Percentiles rank a stretch among this genome's conserved stretches.
phyloP scores from a whole-genome alignment of 1,284 basidiomycete genomes.

The Calocybe gambosa region DNA sequence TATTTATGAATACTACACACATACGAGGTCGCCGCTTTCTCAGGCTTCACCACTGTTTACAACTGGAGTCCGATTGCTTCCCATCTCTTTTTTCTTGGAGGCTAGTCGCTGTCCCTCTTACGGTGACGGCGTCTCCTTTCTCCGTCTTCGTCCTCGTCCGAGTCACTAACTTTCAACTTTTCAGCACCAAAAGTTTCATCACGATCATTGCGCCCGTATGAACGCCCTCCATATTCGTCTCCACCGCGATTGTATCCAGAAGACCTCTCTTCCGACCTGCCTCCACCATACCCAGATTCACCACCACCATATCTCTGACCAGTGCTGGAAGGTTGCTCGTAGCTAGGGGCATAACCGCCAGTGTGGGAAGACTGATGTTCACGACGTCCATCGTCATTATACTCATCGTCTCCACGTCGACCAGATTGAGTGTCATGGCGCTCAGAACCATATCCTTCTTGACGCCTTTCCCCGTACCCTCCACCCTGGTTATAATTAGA shows the following conservation, averaged over 20 bases:
- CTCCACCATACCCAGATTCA: constrained; percentile 12
- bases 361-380: constrained; percentile 2
- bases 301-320: constrained; percentile 6
- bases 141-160: constrained; percentile 14
- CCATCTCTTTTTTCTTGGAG: background rate
- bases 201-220: constrained; percentile 17
- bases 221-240: constrained; percentile 5
- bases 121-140: constrained; percentile 7
- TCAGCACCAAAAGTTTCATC: constrained; percentile 44
- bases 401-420: constrained; percentile 6
- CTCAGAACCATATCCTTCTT: constrained; percentile 7
- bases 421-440: constrained; percentile 1
- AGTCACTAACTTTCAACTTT: constrained; percentile 27
- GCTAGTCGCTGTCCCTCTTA: constrained; percentile 10
- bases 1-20: too few relatives aligned
- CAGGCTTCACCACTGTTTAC: background rate
- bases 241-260: constrained; percentile 8
- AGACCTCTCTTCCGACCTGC: constrained; percentile 6
- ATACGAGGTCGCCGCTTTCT: background rate
- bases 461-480: constrained; percentile 3
- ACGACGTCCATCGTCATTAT: constrained; percentile 1
- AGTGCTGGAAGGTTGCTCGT: constrained; percentile 1
- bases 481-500: constrained; percentile 2
- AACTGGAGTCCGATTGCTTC: background rate
- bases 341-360: constrained; percentile 13